Evolutionary conservation across 768 basidiomycete species (phyloP).

Genomic region (Pulveroboletus ravenelii): DNA sequence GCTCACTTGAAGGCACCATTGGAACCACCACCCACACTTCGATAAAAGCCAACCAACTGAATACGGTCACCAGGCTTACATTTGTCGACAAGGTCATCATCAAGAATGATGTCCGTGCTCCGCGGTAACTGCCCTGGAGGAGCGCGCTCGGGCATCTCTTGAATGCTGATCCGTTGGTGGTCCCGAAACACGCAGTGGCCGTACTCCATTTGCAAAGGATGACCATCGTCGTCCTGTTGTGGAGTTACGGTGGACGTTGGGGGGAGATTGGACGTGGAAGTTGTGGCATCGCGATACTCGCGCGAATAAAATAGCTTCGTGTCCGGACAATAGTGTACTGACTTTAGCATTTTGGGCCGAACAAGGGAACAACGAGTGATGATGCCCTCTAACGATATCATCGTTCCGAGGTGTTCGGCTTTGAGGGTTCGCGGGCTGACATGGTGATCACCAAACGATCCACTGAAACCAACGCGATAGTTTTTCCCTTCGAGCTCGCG

Average conservation of each 20-base stretch:
- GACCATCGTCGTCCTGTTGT: slow-evolving; percentile 87
- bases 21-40: slow-evolving; percentile 88
- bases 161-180: slow-evolving; percentile 96
- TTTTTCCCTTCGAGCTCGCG: slow-evolving; percentile 75
- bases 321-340: slow-evolving; percentile 91
- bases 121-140: slow-evolving; percentile 96
- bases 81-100: slow-evolving; percentile 94
- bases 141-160: slow-evolving; percentile 99
- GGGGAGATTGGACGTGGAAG: slow-evolving; percentile 78
- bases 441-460: slow-evolving; percentile 97
- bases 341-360: slow-evolving; percentile 96
- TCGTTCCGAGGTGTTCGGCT: slow-evolving; percentile 85
- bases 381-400: slow-evolving; percentile 97
- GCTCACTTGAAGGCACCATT: slow-evolving; percentile 90
- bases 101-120: slow-evolving; percentile 92
- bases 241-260: slow-evolving; percentile 86
- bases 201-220: slow-evolving; percentile 84
- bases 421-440: slow-evolving; percentile 90
- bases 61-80: slow-evolving; percentile 98
- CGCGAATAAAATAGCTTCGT: slow-evolving; percentile 80
- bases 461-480: slow-evolving; percentile 87
- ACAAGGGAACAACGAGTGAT: slow-evolving; percentile 97
- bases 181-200: slow-evolving; percentile 90
- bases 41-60: slow-evolving; percentile 92
- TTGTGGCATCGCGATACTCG: slow-evolving; percentile 90